These are phyloP conservation scores for Schwanniomyces etchellsii DNA, from an alignment of 1,139 yeast species.

Conservation along the genomic window DNA sequence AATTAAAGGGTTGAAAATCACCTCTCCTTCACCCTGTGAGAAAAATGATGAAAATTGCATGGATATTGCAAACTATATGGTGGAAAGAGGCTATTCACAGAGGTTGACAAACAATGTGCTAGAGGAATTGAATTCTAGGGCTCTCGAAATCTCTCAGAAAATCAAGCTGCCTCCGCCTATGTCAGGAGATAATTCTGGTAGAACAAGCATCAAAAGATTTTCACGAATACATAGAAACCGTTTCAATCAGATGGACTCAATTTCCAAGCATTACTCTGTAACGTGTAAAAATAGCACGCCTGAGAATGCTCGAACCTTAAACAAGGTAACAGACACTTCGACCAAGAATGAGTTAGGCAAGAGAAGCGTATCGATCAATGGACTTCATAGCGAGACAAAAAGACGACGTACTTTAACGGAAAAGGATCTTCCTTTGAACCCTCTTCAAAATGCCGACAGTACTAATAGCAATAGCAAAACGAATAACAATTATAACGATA, in stretches of 20 bases:
- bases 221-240: constrained; percentile 29
- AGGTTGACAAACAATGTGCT: constrained; percentile 36
- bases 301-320: not conserved
- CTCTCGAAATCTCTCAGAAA: constrained; percentile 21
- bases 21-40: constrained; percentile 6
- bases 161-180: constrained; percentile 10
- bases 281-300: constrained; percentile 1
- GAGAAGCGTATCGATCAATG: constrained; percentile 6
- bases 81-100: constrained; percentile 36
- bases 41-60: not conserved
- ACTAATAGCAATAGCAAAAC: not conserved
- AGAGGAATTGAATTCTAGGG: constrained; percentile 33
- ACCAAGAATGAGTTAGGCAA: constrained; percentile 8
- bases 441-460: not conserved
- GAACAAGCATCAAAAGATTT: constrained; percentile 20
- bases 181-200: constrained; percentile 2
- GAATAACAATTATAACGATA: too few species aligned
- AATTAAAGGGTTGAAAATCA: constrained; percentile 24
- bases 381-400: constrained; percentile 16
- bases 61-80: constrained; percentile 18
- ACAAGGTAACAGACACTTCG: not conserved
- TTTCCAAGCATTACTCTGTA: constrained; percentile 35
- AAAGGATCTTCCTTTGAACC: constrained; percentile 1
- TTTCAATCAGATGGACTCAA: constrained; percentile 38
- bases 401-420: constrained; percentile 33